These are phyloP conservation scores for Hymenoscyphus fructigenus DNA, from an alignment of 2,329 filamentous ascomycete genomes.

Conservation along the genomic window DNA sequence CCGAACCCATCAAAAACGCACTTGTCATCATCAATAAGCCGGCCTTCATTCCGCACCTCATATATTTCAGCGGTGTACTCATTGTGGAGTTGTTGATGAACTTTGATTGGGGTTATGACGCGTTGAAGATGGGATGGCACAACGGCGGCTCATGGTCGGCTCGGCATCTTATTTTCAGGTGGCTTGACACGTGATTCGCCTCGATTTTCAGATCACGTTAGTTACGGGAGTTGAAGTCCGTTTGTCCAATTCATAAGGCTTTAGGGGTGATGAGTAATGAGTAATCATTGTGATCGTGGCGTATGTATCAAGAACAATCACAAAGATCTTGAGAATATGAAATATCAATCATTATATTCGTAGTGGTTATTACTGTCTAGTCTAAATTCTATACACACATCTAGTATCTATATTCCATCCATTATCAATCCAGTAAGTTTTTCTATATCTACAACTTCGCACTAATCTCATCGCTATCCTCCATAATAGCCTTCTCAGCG, in stretches of 20 bases:
- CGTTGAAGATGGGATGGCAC: background rate
- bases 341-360: background rate
- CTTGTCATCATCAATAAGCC: background rate
- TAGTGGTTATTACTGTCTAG: conserved; percentile 1
- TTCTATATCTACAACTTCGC: background rate
- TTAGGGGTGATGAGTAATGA: no score
- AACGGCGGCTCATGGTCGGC: background rate
- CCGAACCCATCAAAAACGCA: background rate
- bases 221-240: no score
- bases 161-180: no score
- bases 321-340: background rate
- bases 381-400: background rate
- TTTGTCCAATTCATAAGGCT: no score
- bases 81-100: background rate
- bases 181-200: background rate
- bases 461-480: background rate
- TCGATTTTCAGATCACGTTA: no score
- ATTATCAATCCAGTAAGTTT: background rate
- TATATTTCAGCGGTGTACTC: background rate
- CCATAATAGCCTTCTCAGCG: background rate
- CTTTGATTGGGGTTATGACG: background rate
- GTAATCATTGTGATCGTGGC: no score
- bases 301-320: background rate
- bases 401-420: background rate
- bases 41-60: background rate